These are phyloP conservation scores for Neoboletus brunneissimus DNA, from an alignment of 768 basidiomycete genomes.

Conservation along the genomic window DNA sequence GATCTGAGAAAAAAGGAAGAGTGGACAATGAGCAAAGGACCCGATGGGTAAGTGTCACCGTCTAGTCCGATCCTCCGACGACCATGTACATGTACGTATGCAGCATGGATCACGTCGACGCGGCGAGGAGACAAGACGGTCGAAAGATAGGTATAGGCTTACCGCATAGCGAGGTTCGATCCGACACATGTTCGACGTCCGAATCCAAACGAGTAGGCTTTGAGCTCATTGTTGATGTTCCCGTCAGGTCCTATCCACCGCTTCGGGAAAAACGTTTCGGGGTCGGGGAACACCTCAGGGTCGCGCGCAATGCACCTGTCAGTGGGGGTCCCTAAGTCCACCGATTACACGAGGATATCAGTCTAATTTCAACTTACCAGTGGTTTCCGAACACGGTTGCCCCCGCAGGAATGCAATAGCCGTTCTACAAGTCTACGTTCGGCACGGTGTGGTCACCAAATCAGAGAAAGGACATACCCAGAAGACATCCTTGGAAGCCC, in stretches of 20 bases:
- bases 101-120: not conserved
- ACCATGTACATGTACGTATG: not conserved
- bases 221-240: slow-evolving; percentile 46
- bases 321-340: not conserved
- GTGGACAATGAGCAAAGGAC: not conserved
- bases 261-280: slow-evolving; percentile 54
- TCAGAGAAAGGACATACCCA: slow-evolving; percentile 19
- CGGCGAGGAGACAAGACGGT: not conserved
- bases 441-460: too few species aligned
- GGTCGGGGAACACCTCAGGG: slow-evolving; percentile 26
- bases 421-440: slow-evolving; percentile 25
- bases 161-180: slow-evolving; percentile 26
- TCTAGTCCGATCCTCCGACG: not conserved
- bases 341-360: not conserved
- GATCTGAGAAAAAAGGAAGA: slow-evolving; percentile 37
- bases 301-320: slow-evolving; percentile 25
- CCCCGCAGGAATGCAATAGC: slow-evolving; percentile 34
- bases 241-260: slow-evolving; percentile 50
- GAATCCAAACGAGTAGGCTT: slow-evolving; percentile 53
- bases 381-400: slow-evolving; percentile 33
- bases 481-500: slow-evolving; percentile 25
- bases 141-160: not conserved
- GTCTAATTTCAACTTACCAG: slow-evolving; percentile 18
- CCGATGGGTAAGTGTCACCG: too few species aligned
- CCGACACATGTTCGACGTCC: slow-evolving; percentile 38